Evolutionary conservation across 1,284 basidiomycete species (phyloP).

Genomic region (Cutaneotrichosporon curvatum): DNA sequence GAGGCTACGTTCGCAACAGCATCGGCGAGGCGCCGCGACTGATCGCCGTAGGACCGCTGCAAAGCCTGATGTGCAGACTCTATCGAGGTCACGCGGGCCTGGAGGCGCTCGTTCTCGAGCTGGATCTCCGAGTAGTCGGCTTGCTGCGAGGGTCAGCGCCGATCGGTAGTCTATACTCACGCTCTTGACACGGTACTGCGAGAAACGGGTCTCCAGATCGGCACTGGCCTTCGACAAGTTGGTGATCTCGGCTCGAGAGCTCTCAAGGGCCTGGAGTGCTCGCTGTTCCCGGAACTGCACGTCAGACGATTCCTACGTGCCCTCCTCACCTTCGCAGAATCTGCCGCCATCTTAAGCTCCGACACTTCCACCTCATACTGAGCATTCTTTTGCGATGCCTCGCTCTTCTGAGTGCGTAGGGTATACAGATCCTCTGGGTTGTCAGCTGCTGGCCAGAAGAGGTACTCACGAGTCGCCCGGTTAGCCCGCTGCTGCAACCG

Average conservation of each 20-base stretch:
- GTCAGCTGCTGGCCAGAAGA: neutral
- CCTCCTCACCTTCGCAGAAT: conserved; percentile 33
- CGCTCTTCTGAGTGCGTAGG: conserved; percentile 32
- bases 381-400: conserved; percentile 58
- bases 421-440: conserved; percentile 38
- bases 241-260: conserved; percentile 34
- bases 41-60: conserved; percentile 37
- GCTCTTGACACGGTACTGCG: conserved; percentile 29
- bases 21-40: conserved; percentile 34
- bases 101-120: conserved; percentile 30
- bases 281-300: conserved; percentile 39
- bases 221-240: conserved; percentile 29
- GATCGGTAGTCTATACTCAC: neutral
- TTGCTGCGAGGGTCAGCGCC: conserved; percentile 22
- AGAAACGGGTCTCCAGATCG: conserved; percentile 38
- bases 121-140: conserved; percentile 31
- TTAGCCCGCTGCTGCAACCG: conserved; percentile 29
- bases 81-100: conserved; percentile 25
- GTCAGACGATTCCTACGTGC: conserved; percentile 1
- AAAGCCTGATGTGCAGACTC: conserved; percentile 30
- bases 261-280: conserved; percentile 30
- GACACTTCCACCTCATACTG: conserved; percentile 75
- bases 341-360: conserved; percentile 66
- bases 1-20: conserved; percentile 39
- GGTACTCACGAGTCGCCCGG: conserved; percentile 29